A percentile compares a stretch with the other conserved stretches of the same genome.
These are phyloP conservation scores for Ephemerocybe angulata DNA, from an alignment of 768 basidiomycete species.

Conservation along the genomic window DNA sequence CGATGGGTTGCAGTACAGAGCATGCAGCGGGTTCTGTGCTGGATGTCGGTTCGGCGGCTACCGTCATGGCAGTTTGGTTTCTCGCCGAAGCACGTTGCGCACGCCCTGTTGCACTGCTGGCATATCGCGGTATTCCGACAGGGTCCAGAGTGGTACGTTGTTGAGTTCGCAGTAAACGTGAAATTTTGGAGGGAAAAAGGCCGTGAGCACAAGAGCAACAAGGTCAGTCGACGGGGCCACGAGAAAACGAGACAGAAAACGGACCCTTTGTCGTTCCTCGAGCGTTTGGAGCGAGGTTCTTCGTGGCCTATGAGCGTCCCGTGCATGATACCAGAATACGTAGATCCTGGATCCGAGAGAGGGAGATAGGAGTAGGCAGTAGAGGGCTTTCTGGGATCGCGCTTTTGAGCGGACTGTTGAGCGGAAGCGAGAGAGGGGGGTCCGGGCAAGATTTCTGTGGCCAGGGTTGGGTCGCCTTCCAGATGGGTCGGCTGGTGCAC, in stretches of 20 bases:
- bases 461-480: conserved; percentile 76
- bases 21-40: conserved; percentile 35
- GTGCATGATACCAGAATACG: conserved; percentile 74
- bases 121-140: background rate
- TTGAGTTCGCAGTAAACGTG: conserved; percentile 7
- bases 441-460: conserved; percentile 88
- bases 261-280: conserved; percentile 71
- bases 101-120: conserved; percentile 57
- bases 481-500: conserved; percentile 76
- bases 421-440: conserved; percentile 73
- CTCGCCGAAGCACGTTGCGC: conserved; percentile 73
- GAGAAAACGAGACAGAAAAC: conserved; percentile 27
- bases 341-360: conserved; percentile 81
- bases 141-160: conserved; percentile 5
- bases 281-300: conserved; percentile 67
- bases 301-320: conserved; percentile 62
- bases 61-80: conserved; percentile 46
- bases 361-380: conserved; percentile 76
- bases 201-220: conserved; percentile 16
- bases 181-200: conserved; percentile 10
- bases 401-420: conserved; percentile 68
- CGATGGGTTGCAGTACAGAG: conserved; percentile 39
- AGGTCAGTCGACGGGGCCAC: conserved; percentile 16
- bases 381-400: conserved; percentile 76
- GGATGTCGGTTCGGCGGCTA: conserved; percentile 34